These are phyloP conservation scores for Tetrapyrgos nigripes DNA, from an alignment of 1,284 basidiomycete species.

Conservation along the genomic window DNA sequence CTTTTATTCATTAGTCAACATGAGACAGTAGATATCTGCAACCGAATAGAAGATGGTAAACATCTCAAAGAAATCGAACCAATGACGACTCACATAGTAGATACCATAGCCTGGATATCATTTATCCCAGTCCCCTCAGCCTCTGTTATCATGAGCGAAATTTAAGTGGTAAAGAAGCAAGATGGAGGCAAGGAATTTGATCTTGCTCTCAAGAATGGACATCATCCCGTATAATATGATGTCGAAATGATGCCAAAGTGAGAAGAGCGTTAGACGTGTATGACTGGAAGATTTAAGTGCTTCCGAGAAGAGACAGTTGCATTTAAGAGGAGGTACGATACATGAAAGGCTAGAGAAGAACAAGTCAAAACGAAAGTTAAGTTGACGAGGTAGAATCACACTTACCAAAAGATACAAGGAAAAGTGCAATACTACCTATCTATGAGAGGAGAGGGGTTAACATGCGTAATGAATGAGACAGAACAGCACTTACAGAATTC, in stretches of 20 bases:
- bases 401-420: background rate
- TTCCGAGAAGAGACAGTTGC: background rate
- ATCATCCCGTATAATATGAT: conserved; percentile 61
- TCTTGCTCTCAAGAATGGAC: conserved; percentile 88
- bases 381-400: conserved; percentile 12
- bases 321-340: background rate
- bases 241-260: conserved; percentile 85
- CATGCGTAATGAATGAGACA: conserved; percentile 10
- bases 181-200: conserved; percentile 27
- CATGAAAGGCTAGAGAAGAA: background rate
- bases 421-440: conserved; percentile 18
- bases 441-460: conserved; percentile 7
- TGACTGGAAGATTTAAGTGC: conserved; percentile 18
- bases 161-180: conserved; percentile 14
- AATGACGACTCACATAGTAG: background rate
- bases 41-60: background rate
- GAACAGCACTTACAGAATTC: conserved; percentile 83
- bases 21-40: too few species aligned
- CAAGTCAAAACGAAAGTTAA: background rate
- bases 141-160: conserved; percentile 28
- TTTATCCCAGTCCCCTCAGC: background rate
- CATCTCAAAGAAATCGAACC: background rate
- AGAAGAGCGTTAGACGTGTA: conserved; percentile 42
- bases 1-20: background rate
- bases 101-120: background rate